Evolutionary conservation across 192 early-diverging fungal species (phyloP).

Genomic region (Umbelopsis sp.): DNA sequence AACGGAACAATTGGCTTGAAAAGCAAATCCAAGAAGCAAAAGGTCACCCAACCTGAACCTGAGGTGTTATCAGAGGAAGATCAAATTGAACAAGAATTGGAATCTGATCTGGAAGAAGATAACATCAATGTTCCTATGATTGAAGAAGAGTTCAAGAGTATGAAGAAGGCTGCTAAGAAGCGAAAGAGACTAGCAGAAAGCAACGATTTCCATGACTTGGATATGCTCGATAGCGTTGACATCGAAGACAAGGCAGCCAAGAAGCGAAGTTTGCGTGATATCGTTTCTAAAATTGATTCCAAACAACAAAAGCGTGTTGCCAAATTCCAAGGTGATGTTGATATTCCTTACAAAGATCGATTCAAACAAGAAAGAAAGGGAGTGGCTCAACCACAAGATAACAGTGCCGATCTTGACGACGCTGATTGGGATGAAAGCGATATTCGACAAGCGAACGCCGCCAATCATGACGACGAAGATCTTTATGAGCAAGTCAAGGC

Average conservation of each 20-base stretch:
- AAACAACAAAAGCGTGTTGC: constrained; percentile 38
- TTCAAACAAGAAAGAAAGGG: constrained; percentile 45
- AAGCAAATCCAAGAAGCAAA: constrained; percentile 12
- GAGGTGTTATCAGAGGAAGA: constrained; percentile 22
- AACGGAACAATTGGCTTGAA: constrained; percentile 24
- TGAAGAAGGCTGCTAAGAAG: constrained; percentile 43
- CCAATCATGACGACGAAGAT: constrained; percentile 59
- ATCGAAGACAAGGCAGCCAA: constrained; percentile 78
- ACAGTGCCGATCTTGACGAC: constrained; percentile 56
- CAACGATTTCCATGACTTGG: constrained; percentile 79
- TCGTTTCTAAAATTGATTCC: constrained; percentile 70
- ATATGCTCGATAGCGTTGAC: constrained; percentile 74
- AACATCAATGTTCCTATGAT: constrained; percentile 23
- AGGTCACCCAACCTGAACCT: not conserved
- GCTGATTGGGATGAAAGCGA: constrained; percentile 63
- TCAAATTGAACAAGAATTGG: constrained; percentile 24
- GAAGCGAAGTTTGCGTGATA: constrained; percentile 59
- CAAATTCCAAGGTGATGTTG: constrained; percentile 73
- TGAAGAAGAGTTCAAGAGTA: constrained; percentile 49
- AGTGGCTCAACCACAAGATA: constrained; percentile 49
- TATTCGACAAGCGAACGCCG: constrained; percentile 49
- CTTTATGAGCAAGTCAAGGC: constrained; percentile 48
- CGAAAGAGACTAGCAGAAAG: constrained; percentile 39
- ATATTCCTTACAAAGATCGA: constrained; percentile 79
- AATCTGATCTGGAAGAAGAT: constrained; percentile 38